Evolutionary conservation across 2,329 filamentous ascomycete species (phyloP).

Genomic region (Alternaria atra): DNA sequence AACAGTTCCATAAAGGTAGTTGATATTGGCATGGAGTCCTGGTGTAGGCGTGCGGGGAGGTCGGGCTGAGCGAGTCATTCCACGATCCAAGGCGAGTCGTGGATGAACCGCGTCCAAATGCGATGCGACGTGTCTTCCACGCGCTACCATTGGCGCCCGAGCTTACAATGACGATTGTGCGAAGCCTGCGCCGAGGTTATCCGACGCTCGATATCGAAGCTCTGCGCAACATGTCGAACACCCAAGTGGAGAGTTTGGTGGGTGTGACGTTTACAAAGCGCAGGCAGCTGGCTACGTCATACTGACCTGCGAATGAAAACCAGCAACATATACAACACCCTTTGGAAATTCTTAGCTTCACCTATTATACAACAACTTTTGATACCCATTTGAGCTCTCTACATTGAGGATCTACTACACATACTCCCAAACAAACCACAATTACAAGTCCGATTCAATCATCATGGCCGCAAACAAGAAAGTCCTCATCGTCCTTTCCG

Average conservation of each 20-base stretch:
- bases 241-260: neutral
- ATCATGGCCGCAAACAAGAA: slow-evolving; percentile 51
- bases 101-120: neutral
- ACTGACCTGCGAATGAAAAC: slow-evolving; percentile 13
- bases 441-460: neutral
- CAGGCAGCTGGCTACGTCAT: slow-evolving; percentile 18
- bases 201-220: neutral
- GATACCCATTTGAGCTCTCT: neutral
- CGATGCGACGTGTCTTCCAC: neutral
- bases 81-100: neutral
- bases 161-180: neutral
- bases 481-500: slow-evolving; percentile 57
- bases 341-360: neutral
- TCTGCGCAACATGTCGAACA: neutral
- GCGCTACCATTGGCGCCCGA: neutral
- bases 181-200: neutral
- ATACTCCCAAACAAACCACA: neutral
- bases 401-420: neutral
- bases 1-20: neutral
- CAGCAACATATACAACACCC: neutral
- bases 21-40: neutral
- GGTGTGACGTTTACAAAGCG: slow-evolving; percentile 10
- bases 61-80: neutral
- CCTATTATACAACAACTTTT: neutral
- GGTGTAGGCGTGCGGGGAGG: neutral